These are phyloP conservation scores for Malassezia obtusa DNA, from an alignment of 1,284 basidiomycete genomes.

Conservation along the genomic window DNA sequence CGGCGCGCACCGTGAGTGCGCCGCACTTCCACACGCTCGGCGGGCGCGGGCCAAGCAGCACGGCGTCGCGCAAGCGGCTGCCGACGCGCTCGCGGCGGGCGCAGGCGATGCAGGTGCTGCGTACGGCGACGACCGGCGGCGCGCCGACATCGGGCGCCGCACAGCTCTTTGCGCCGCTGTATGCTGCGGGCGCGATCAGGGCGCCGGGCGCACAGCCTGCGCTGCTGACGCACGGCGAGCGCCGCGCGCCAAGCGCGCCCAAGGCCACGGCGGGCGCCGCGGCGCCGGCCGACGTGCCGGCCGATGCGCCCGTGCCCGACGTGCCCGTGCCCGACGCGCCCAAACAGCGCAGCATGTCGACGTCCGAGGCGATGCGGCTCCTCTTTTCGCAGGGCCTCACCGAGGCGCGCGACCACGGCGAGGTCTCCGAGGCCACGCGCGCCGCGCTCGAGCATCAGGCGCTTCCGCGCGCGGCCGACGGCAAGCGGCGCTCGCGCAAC, in stretches of 20 bases:
- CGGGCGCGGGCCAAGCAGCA: not conserved
- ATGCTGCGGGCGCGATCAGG: not conserved
- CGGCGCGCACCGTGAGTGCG: too few species aligned
- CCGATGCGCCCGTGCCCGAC: not conserved
- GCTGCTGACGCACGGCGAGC: not conserved
- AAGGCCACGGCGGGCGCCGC: not conserved
- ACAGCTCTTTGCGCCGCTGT: slow-evolving; percentile 13
- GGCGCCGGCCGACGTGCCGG: not conserved
- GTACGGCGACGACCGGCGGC: not conserved
- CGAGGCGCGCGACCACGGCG: not conserved
- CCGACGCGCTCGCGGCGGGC: not conserved
- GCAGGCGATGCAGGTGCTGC: not conserved
- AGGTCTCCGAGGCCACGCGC: not conserved
- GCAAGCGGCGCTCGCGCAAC: not conserved
- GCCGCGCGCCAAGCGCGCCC: not conserved
- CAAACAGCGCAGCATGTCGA: not conserved
- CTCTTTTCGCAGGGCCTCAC: not conserved
- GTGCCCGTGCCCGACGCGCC: not conserved
- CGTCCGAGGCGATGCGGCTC: not conserved
- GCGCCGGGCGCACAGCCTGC: not conserved
- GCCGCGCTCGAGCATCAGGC: not conserved
- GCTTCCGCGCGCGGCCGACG: not conserved
- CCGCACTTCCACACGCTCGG: not conserved
- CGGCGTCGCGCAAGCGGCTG: not conserved
- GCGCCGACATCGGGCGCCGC: not conserved